These are phyloP conservation scores for Zasmidium citrigriseum DNA, from an alignment of 2,329 filamentous ascomycete species.

Conservation along the genomic window DNA sequence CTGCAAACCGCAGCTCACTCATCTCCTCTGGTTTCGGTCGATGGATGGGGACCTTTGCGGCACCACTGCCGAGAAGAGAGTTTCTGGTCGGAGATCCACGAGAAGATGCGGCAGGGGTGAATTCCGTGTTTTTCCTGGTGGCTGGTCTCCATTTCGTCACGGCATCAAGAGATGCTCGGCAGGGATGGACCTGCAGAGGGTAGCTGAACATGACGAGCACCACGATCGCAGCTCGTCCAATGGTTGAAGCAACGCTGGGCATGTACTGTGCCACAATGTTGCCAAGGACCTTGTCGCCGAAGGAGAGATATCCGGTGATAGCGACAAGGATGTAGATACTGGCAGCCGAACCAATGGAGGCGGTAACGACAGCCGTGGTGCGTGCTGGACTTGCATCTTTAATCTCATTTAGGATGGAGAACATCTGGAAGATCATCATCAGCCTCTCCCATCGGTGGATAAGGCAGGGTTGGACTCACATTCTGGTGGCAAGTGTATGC, in stretches of 20 bases:
- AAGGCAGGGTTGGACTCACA: slow-evolving; percentile 50
- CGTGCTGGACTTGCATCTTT: slow-evolving; percentile 77
- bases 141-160: slow-evolving; percentile 86
- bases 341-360: slow-evolving; percentile 87
- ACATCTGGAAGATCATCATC: slow-evolving; percentile 67
- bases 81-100: slow-evolving; percentile 33
- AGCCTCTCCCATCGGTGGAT: background rate
- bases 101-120: slow-evolving; percentile 27
- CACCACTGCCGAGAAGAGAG: slow-evolving; percentile 25
- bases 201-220: slow-evolving; percentile 96
- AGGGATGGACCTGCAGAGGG: slow-evolving; percentile 92
- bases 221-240: slow-evolving; percentile 93
- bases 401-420: slow-evolving; percentile 96
- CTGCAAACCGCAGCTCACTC: slow-evolving; percentile 82
- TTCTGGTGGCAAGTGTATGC: slow-evolving; percentile 99
- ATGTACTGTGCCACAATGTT: slow-evolving; percentile 94
- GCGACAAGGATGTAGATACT: slow-evolving; percentile 86
- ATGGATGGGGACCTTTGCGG: slow-evolving; percentile 22
- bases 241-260: slow-evolving; percentile 78
- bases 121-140: slow-evolving; percentile 22
- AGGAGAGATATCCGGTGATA: slow-evolving; percentile 93
- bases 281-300: slow-evolving; percentile 82
- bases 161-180: slow-evolving; percentile 90
- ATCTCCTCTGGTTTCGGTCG: slow-evolving; percentile 56
- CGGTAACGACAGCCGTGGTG: slow-evolving; percentile 74